A percentile compares a stretch with the other conserved stretches of the same genome.
phyloP scores from a whole-genome alignment of 352 stramenopile species.

The Globisporangium sylvaticum region DNA sequence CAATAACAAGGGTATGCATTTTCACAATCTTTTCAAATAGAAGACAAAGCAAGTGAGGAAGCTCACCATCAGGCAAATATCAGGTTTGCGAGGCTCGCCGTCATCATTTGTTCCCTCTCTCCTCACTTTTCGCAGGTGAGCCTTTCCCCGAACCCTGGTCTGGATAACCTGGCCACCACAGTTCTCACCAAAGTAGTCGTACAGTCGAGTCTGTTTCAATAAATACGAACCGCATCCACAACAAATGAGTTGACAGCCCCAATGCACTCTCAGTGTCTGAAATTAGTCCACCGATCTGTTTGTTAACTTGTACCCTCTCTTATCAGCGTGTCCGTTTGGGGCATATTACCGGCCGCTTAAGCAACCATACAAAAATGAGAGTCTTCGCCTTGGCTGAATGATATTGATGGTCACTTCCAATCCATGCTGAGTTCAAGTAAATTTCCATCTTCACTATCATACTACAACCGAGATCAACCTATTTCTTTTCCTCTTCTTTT shows the following conservation, averaged over 20 bases:
- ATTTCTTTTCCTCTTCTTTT: too few species aligned
- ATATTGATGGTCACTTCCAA: too few species aligned
- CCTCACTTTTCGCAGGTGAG: slow-evolving; percentile 9
- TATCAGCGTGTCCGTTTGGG: too few species aligned
- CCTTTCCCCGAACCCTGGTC: not conserved
- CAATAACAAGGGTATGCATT: not conserved
- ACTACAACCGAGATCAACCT: too few species aligned
- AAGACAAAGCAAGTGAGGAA: not conserved
- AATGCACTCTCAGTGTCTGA: not conserved
- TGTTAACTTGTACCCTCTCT: not conserved
- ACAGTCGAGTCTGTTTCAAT: not conserved
- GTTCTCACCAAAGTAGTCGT: not conserved
- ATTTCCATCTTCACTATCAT: too few species aligned
- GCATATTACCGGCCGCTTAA: too few species aligned
- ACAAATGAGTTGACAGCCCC: not conserved
- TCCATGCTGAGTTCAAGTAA: too few species aligned
- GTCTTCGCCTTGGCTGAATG: too few species aligned
- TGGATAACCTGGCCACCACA: not conserved
- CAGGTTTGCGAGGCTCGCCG: not conserved
- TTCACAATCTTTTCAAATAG: not conserved
- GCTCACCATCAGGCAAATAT: not conserved
- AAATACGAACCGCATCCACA: not conserved
- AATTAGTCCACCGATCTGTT: not conserved
- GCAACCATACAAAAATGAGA: too few species aligned
- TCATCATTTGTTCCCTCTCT: slow-evolving; percentile 14